Conservation (phyloP, 2,329 filamentous ascomycete genomes). For the Pyrenophora graminea region DNA sequence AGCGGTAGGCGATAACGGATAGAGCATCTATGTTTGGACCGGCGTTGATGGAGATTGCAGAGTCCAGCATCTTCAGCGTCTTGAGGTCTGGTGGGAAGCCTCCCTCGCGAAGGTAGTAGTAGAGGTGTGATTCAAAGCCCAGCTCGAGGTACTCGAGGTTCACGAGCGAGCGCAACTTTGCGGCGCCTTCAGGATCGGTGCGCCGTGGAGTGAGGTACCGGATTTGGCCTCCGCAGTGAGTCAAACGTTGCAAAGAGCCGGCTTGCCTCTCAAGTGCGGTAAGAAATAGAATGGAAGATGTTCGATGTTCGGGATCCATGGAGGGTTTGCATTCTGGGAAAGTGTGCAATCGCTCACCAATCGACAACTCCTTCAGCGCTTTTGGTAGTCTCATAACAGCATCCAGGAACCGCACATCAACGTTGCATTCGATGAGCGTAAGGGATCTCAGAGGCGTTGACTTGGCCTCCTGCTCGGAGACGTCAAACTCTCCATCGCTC, state of each 20-base stretch:
- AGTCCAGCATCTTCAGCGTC: slow-evolving; percentile 34
- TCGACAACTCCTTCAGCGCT: slow-evolving; percentile 36
- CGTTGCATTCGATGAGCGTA: slow-evolving; percentile 45
- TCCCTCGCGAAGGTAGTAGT: slow-evolving; percentile 28
- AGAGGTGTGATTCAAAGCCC: slow-evolving; percentile 33
- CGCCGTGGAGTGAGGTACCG: slow-evolving; percentile 13
- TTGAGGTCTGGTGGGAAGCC: slow-evolving; percentile 32
- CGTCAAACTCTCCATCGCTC: slow-evolving; percentile 11
- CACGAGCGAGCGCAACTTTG: slow-evolving; percentile 29
- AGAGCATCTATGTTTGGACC: slow-evolving; percentile 19
- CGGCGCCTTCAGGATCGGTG: slow-evolving; percentile 20
- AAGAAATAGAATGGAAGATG: slow-evolving; percentile 32
- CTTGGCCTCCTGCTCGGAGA: slow-evolving; percentile 22
- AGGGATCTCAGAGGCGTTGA: slow-evolving; percentile 39
- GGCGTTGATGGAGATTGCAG: slow-evolving; percentile 27
- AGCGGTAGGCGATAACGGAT: slow-evolving; percentile 20
- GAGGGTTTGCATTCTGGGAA: slow-evolving; percentile 33
- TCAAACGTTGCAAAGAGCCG: slow-evolving; percentile 35
- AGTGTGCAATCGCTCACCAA: slow-evolving; percentile 39
- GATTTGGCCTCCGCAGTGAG: slow-evolving; percentile 33
- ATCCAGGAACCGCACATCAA: slow-evolving; percentile 34
- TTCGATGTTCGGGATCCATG: slow-evolving; percentile 20
- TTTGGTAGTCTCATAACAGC: slow-evolving; percentile 38
- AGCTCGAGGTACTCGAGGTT: slow-evolving; percentile 37
- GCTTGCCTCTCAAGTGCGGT: slow-evolving; percentile 37